Percentiles rank a stretch among this genome's conserved stretches.
phyloP scores from a whole-genome alignment of 2,329 filamentous ascomycete genomes.

The Phyllosticta capitalensis region DNA sequence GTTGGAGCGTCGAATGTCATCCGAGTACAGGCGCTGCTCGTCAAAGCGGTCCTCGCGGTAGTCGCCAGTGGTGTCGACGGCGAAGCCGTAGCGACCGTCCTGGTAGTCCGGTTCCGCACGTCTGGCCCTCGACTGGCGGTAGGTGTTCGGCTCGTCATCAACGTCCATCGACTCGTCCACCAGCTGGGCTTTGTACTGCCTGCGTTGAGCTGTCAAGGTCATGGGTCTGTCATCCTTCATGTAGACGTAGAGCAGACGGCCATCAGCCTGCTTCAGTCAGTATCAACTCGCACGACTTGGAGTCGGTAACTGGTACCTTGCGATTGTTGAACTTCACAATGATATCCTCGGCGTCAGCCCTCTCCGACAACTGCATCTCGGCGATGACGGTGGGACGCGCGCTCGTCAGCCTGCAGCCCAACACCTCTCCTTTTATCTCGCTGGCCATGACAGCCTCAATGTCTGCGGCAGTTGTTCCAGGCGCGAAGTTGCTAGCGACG shows the following conservation, averaged over 20 bases:
- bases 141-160: conserved; percentile 18
- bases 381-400: conserved; percentile 63
- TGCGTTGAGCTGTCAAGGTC: conserved; percentile 13
- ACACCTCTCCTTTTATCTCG: conserved; percentile 57
- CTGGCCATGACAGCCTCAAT: conserved; percentile 68
- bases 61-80: not conserved
- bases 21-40: conserved; percentile 6
- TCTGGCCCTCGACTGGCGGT: conserved; percentile 17
- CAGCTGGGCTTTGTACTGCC: conserved; percentile 14
- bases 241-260: conserved; percentile 63
- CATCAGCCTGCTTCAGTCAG: conserved; percentile 51
- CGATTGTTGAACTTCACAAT: conserved; percentile 64
- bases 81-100: conserved; percentile 36
- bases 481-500: conserved; percentile 72
- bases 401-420: conserved; percentile 59
- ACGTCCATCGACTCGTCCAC: conserved; percentile 35
- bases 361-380: conserved; percentile 65
- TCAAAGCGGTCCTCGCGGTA: conserved; percentile 9
- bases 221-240: conserved; percentile 43
- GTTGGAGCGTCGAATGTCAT: conserved; percentile 8
- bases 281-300: not conserved
- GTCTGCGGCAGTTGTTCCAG: conserved; percentile 70
- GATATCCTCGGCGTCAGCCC: conserved; percentile 63
- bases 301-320: not conserved
- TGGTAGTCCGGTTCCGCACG: conserved; percentile 29